Percentiles rank a stretch among this genome's conserved stretches.
Evolutionary conservation across 2,329 filamentous ascomycete species (phyloP).

Genomic region (Aureobasidium sp.): DNA sequence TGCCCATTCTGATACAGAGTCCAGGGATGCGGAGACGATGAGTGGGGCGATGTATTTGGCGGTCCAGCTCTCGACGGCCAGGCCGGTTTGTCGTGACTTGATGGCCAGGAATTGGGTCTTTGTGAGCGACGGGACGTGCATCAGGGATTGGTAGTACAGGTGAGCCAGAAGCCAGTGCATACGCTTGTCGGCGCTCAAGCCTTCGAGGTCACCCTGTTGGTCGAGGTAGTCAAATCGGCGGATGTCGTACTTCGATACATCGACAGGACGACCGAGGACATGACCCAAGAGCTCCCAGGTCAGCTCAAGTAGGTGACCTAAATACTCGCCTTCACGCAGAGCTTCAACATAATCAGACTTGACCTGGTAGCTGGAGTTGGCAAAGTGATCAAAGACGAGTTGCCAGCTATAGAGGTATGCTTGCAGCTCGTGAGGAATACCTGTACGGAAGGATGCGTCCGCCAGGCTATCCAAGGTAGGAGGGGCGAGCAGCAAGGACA

Average conservation of each 20-base stretch:
- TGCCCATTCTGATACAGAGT: slow-evolving; percentile 63
- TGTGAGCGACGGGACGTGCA: slow-evolving; percentile 68
- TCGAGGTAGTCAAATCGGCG: slow-evolving; percentile 48
- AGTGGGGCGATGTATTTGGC: slow-evolving; percentile 70
- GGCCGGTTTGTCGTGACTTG: slow-evolving; percentile 69
- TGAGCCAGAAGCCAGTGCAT: slow-evolving; percentile 80
- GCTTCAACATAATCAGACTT: slow-evolving; percentile 73
- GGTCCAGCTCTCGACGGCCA: slow-evolving; percentile 77
- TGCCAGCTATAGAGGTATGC: slow-evolving; percentile 86
- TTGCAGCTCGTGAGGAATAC: slow-evolving; percentile 62
- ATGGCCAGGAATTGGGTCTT: slow-evolving; percentile 80
- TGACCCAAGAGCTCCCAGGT: slow-evolving; percentile 80
- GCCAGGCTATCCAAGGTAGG: slow-evolving; percentile 63
- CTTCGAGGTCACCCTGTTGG: slow-evolving; percentile 19
- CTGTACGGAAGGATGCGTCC: slow-evolving; percentile 56
- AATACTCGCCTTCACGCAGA: slow-evolving; percentile 65
- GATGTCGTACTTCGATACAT: slow-evolving; percentile 64
- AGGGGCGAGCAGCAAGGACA: slow-evolving; percentile 74
- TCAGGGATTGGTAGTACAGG: slow-evolving; percentile 75
- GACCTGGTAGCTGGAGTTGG: slow-evolving; percentile 58
- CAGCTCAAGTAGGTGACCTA: slow-evolving; percentile 67
- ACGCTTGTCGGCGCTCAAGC: slow-evolving; percentile 61
- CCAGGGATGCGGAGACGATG: slow-evolving; percentile 58
- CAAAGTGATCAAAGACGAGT: slow-evolving; percentile 79
- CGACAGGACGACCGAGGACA: slow-evolving; percentile 62